A percentile compares a stretch with the other conserved stretches of the same genome.
Evolutionary conservation across 306 rosid species (phyloP).

Genomic region (Carpinus fangiana): DNA sequence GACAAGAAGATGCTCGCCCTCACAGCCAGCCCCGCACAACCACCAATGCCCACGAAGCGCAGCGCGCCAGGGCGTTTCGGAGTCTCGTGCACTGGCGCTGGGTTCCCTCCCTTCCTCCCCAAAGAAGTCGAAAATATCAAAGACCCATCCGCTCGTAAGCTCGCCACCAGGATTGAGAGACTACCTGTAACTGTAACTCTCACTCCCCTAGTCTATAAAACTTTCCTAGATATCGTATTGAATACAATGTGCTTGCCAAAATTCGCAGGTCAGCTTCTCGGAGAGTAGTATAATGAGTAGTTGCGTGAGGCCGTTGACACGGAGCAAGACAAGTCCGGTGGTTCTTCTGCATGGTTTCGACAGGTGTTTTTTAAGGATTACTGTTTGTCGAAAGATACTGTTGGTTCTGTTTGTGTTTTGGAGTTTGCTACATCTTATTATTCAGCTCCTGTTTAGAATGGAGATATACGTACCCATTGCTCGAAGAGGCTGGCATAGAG

Average conservation of each 20-base stretch:
- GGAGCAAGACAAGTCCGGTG: conserved; percentile 59
- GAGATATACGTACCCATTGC: conserved; percentile 83
- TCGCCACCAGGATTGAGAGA: conserved; percentile 68
- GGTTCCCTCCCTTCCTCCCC: conserved; percentile 84
- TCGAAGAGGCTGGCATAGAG: conserved; percentile 79
- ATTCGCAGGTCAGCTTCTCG: conserved; percentile 56
- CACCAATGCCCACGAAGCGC: conserved; percentile 20
- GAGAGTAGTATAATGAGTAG: conserved; percentile 75
- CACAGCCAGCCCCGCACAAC: conserved; percentile 13
- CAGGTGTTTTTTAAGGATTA: conserved; percentile 48
- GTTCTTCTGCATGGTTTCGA: conserved; percentile 96
- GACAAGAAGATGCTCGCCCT: conserved; percentile 36
- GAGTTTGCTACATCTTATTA: conserved; percentile 38
- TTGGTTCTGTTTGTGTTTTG: conserved; percentile 27
- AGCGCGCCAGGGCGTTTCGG: conserved; percentile 17
- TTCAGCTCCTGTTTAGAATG: conserved; percentile 98
- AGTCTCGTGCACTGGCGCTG: conserved; percentile 19
- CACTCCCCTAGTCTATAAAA: background rate
- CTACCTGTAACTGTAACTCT: conserved; percentile 58
- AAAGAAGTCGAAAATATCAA: conserved; percentile 57
- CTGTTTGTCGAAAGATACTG: conserved; percentile 10
- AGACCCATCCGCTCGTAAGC: conserved; percentile 69
- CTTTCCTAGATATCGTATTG: background rate
- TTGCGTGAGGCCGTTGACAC: conserved; percentile 71
- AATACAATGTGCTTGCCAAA: background rate